Evolutionary conservation across 306 rosid species (phyloP), one percentile per base, ranked within the genome.

Genomic region (Gastrolobium bilobum): DNA sequence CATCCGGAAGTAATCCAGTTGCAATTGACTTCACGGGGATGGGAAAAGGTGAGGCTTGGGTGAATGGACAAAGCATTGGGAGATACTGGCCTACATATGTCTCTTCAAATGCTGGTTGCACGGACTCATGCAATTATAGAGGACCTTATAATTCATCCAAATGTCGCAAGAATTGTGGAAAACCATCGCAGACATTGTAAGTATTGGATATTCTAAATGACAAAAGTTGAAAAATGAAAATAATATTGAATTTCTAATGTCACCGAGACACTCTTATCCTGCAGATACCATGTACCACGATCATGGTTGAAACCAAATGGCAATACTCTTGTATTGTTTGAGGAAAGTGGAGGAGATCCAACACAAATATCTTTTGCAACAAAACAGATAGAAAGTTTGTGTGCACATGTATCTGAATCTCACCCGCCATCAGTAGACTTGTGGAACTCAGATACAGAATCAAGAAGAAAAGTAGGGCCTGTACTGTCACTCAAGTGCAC

Each of bases 11-110:
- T 61, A 83, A 85, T 57, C 99, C 99, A 30, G 94, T 96, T 81
- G 97, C 94, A 33, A 59, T 96, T 78, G 97, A 96, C 90, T 93
- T 96, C 85, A 85, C 90, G 2, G 99, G 98, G 14, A 75, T 90
- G 96, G 97, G 99, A 53, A 96, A 96, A 75, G 99, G 99, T 3
- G 99, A 93, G 88, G 98, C 97, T 48, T 96, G 99, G 99, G 95
- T 96, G 73, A 96, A 96, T 52, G 99, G 98, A 71, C 93, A 96
- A 79, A 93, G 99, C 87, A 96, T 96, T 30, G 99, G 98, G 5
- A 90, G 99, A 51, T 96, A 86, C 76, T 96, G 98, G 99, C 99
- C 99, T 4, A 81, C 89, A 1, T 81, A 73, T 80, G 75, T 56
- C 30, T 46, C 99, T 78, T 65, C 93, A 34, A 85, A 52, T 11